phyloP scores from a whole-genome alignment of 2,329 filamentous ascomycete species.

The Paecilomyces fulvus region DNA sequence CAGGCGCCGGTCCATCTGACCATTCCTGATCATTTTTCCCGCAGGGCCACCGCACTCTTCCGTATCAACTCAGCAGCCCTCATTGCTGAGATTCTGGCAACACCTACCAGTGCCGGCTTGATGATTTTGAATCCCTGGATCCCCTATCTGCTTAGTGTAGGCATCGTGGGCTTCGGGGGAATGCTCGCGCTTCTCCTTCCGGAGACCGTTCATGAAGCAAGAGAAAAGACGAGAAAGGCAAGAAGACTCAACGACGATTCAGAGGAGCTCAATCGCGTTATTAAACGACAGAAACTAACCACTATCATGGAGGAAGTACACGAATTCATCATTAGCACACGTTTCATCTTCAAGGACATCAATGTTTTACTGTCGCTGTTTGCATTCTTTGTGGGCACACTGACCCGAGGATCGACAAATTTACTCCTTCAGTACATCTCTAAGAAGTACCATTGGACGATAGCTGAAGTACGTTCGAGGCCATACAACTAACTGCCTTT shows the following conservation, averaged over 20 bases:
- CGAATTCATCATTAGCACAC: too few relatives aligned
- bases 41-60: constrained; percentile 14
- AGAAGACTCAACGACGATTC: background rate
- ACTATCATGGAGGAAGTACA: too few relatives aligned
- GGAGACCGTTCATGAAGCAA: constrained; percentile 14
- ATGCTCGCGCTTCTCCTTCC: constrained; percentile 10
- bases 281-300: too few relatives aligned
- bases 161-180: constrained; percentile 2
- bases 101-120: constrained; percentile 19
- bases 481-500: too few relatives aligned
- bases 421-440: constrained; percentile 16
- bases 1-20: too few relatives aligned
- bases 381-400: too few relatives aligned
- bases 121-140: constrained; percentile 16
- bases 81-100: constrained; percentile 17
- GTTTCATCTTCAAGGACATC: too few relatives aligned
- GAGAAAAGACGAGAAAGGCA: constrained; percentile 3
- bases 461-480: constrained; percentile 13
- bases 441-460: constrained; percentile 21
- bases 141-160: constrained; percentile 12
- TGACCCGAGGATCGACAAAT: too few relatives aligned
- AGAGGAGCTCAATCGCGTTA: too few relatives aligned
- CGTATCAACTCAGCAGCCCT: constrained; percentile 12
- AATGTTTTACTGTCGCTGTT: too few relatives aligned
- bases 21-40: background rate